A percentile compares a stretch with the other conserved stretches of the same genome.
Evolutionary conservation across 495 filamentous ascomycete species (phyloP).

Genomic region (Talaromyces proteolyticus): DNA sequence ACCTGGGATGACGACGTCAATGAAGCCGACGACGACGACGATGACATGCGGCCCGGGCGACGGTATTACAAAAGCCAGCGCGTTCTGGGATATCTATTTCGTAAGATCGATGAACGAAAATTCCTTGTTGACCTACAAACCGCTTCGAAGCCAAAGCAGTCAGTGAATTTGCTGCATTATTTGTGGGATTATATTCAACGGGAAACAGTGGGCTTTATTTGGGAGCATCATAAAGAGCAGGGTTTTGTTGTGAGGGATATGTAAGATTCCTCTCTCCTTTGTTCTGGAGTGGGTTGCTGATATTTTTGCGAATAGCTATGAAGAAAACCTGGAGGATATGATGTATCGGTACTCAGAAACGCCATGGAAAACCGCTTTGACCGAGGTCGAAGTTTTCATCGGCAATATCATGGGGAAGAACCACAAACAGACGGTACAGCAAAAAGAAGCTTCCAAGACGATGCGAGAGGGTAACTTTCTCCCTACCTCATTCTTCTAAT

Average conservation of each 20-base stretch:
- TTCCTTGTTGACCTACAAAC: conserved; percentile 55
- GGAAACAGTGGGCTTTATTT: conserved; percentile 33
- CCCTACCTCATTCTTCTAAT: neutral
- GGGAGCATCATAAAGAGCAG: conserved; percentile 28
- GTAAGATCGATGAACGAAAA: conserved; percentile 64
- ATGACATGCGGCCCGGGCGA: conserved; percentile 29
- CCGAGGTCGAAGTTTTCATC: conserved; percentile 71
- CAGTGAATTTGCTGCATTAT: conserved; percentile 5
- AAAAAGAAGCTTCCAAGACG: conserved; percentile 54
- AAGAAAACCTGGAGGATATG: conserved; percentile 49
- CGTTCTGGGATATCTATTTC: conserved; percentile 66
- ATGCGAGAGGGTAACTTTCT: conserved; percentile 45
- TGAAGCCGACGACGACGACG: conserved; percentile 45
- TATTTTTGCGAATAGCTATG: too few relatives aligned
- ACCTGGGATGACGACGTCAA: conserved; percentile 3
- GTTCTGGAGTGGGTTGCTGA: neutral
- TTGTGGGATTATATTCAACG: conserved; percentile 33
- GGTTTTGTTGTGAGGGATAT: conserved; percentile 46
- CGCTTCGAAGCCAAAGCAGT: conserved; percentile 5
- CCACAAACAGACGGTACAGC: conserved; percentile 49
- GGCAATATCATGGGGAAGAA: conserved; percentile 64
- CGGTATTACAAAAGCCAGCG: conserved; percentile 64
- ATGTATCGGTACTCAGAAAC: conserved; percentile 56
- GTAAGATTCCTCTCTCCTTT: conserved; percentile 28
- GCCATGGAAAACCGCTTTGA: conserved; percentile 44